These are phyloP conservation scores for Leptodermis oblonga DNA, from an alignment of 257 asterid species.

Conservation along the genomic window DNA sequence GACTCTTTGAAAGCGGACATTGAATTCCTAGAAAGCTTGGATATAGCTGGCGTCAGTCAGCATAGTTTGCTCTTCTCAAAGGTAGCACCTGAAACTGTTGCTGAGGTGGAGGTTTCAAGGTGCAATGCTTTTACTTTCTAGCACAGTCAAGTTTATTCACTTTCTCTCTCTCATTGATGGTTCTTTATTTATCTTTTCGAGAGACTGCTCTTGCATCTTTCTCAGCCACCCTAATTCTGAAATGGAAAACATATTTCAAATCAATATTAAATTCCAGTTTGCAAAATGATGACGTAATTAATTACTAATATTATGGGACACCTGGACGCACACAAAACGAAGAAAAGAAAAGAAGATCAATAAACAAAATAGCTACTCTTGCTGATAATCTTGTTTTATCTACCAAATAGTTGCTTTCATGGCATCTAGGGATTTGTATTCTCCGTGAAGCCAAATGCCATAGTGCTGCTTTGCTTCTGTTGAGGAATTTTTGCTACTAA, in stretches of 20 bases:
- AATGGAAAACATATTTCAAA: not conserved
- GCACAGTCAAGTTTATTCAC: not conserved
- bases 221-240: not conserved
- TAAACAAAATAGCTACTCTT: not conserved
- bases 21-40: slow-evolving; percentile 70
- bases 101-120: slow-evolving; percentile 55
- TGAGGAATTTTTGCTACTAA: not conserved
- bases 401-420: too few species aligned
- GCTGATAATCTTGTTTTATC: too few species aligned
- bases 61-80: slow-evolving; percentile 92
- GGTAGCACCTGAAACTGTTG: slow-evolving; percentile 53
- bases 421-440: not conserved
- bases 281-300: not conserved
- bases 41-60: slow-evolving; percentile 91
- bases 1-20: slow-evolving; percentile 57
- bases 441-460: not conserved
- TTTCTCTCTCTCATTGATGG: not conserved
- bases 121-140: slow-evolving; percentile 13
- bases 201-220: not conserved
- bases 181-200: not conserved
- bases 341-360: too few species aligned
- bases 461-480: not conserved
- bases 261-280: not conserved
- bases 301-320: too few species aligned
- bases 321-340: too few species aligned